These are phyloP conservation scores for Tardiomyces blankii DNA, from an alignment of 1,139 yeast genomes.

Conservation along the genomic window DNA sequence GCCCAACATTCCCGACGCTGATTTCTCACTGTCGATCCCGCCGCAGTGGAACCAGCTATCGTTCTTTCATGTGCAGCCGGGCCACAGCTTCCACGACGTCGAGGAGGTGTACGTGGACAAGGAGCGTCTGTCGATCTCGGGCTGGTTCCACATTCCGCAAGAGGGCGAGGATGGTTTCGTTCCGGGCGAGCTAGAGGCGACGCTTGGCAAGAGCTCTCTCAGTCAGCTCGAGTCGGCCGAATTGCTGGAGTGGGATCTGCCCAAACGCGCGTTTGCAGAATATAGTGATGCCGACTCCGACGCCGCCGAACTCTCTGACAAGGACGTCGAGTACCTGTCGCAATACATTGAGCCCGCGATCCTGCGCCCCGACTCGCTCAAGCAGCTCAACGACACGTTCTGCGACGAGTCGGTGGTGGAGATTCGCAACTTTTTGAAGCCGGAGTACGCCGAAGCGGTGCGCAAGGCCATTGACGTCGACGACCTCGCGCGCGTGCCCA, in stretches of 20 bases:
- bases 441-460: slow-evolving; percentile 39
- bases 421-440: slow-evolving; percentile 49
- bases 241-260: slow-evolving; percentile 72
- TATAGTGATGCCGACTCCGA: slow-evolving; percentile 12
- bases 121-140: slow-evolving; percentile 85
- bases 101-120: slow-evolving; percentile 91
- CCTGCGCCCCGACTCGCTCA: slow-evolving; percentile 34
- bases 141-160: slow-evolving; percentile 99
- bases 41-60: slow-evolving; percentile 97
- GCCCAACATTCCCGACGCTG: slow-evolving; percentile 84
- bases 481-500: slow-evolving; percentile 50
- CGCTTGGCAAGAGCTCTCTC: slow-evolving; percentile 61
- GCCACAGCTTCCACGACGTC: slow-evolving; percentile 92
- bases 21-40: slow-evolving; percentile 54
- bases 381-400: slow-evolving; percentile 40
- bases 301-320: slow-evolving; percentile 9
- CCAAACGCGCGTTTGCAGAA: slow-evolving; percentile 34
- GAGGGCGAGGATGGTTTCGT: slow-evolving; percentile 72
- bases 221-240: slow-evolving; percentile 73
- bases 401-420: slow-evolving; percentile 61
- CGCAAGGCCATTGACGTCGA: slow-evolving; percentile 33
- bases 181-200: slow-evolving; percentile 67
- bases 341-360: slow-evolving; percentile 48
- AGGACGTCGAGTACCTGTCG: slow-evolving; percentile 37
- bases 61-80: slow-evolving; percentile 92